These are phyloP conservation scores for Barbarea vulgaris DNA, from an alignment of 345 rosid genomes.

Conservation along the genomic window DNA sequence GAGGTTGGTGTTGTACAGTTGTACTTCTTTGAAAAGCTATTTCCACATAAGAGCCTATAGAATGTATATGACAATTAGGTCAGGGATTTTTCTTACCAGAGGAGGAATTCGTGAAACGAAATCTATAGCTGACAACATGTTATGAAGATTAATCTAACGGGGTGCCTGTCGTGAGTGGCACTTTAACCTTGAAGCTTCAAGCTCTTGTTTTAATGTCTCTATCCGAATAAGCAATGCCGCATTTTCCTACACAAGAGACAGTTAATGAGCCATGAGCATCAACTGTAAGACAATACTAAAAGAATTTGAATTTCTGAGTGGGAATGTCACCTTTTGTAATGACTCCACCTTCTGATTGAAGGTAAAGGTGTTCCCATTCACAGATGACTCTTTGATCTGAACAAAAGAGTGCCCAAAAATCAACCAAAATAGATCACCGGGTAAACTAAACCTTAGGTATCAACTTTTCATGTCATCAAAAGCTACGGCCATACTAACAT, in stretches of 20 bases:
- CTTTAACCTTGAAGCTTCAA: slow-evolving; percentile 50
- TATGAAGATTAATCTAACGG: background rate
- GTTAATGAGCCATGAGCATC: slow-evolving; percentile 11
- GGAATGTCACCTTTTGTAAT: slow-evolving; percentile 59
- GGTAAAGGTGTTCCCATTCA: slow-evolving; percentile 41
- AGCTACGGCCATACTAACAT: background rate
- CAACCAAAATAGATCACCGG: background rate
- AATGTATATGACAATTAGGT: background rate
- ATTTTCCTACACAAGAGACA: slow-evolving; percentile 57
- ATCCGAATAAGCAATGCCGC: slow-evolving; percentile 49
- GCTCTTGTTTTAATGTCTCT: slow-evolving; percentile 53
- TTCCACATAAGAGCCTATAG: background rate
- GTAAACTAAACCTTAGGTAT: slow-evolving; percentile 1
- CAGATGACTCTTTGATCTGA: slow-evolving; percentile 55
- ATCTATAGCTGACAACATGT: background rate
- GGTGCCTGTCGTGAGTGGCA: slow-evolving; percentile 41
- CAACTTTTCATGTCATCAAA: background rate
- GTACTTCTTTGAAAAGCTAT: background rate
- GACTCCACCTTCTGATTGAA: slow-evolving; percentile 46
- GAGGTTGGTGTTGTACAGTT: slow-evolving; percentile 15
- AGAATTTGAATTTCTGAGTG: background rate
- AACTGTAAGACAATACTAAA: background rate
- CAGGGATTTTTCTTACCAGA: slow-evolving; percentile 16
- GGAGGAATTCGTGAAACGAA: slow-evolving; percentile 2
- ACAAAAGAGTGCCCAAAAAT: slow-evolving; percentile 5